Base-by-base conservation (phyloP, 2,329 filamentous ascomycete species). In the Nemania sp. region DNA sequence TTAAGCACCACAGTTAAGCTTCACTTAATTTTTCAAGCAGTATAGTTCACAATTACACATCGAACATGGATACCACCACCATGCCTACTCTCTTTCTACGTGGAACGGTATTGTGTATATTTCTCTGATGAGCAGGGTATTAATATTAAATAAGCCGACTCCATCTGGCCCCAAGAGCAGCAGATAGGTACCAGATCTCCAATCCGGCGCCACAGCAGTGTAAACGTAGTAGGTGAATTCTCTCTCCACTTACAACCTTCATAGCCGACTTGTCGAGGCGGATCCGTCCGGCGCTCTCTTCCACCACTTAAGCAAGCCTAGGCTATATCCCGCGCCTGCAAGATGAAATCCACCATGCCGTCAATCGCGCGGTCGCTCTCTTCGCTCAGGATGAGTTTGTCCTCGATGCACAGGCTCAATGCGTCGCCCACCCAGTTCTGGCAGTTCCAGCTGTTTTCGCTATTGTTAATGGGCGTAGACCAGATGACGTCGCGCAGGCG, bases 361-460 rank as follows among this genome's bases (percentile, higher is more conserved):
- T 66, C 63, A 18, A 66, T 60, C 7, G 63, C 56, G 10, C 22
- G 18, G 5, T 66, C 63, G 3, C 15, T 38, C 56, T 65, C 38
- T 2, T 65, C 51, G 11, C 8, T 41, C 3, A 38, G 27, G 27
- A 65, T 20, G 15, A 65, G 56, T 1, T 41, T 51, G 5, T 13
- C 38, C 11, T 24, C 1, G 5, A 18, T 35, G 41, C 62, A 60
- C 2, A 27, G 20, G 45, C 35, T 32, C 27, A 65, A 15, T 6
- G 62, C 56, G 6, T 65, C 62, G 6, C 56, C 62, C 11, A 65
- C 62, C 41, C 38, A 65, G 20, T 60, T 59, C 26, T 60, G 56
- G 13, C 55, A 60, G 22, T 58, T 57, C 62, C 62, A 65, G n/a
- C 26, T 35, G 8, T 22, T 20, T 11, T 59, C 56, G 7, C 2